phyloP scores from a whole-genome alignment of 768 basidiomycete genomes.

The Cyathus striatus region DNA sequence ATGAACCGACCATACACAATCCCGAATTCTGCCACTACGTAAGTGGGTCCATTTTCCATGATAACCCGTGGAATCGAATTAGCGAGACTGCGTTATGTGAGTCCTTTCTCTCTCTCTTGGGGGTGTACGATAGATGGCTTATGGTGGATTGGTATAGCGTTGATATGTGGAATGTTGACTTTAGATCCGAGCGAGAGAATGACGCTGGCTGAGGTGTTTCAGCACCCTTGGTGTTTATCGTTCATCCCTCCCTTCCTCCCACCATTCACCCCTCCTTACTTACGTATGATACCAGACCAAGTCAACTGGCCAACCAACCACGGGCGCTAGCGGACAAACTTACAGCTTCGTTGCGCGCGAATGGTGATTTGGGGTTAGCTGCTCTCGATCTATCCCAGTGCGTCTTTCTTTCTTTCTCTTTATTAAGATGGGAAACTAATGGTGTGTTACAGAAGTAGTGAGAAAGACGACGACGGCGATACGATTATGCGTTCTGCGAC shows the following conservation, averaged over 20 bases:
- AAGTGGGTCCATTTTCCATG: conserved; percentile 64
- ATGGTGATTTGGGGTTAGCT: conserved; percentile 74
- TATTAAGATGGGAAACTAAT: too few relatives aligned
- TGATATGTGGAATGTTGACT: conserved; percentile 71
- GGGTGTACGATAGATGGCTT: too few relatives aligned
- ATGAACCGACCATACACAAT: conserved; percentile 78
- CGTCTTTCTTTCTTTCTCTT: conserved; percentile 5
- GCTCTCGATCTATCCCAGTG: conserved; percentile 47
- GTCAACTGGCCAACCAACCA: conserved; percentile 57
- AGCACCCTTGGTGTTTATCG: conserved; percentile 74
- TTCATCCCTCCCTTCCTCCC: too few relatives aligned
- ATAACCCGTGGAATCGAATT: conserved; percentile 78
- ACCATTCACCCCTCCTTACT: too few relatives aligned
- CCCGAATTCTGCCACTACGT: conserved; percentile 78
- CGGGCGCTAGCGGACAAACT: conserved; percentile 67
- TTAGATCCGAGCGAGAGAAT: conserved; percentile 66
- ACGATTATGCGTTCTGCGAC: conserved; percentile 53
- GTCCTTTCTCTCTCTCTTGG: conserved; percentile 21
- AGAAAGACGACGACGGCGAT: conserved; percentile 50
- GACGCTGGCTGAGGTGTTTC: conserved; percentile 42
- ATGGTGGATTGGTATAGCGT: too few relatives aligned
- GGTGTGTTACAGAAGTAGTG: too few relatives aligned
- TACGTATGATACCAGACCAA: conserved; percentile 63
- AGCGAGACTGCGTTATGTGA: conserved; percentile 53
- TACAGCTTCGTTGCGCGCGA: conserved; percentile 58